Percentiles rank a stretch among this genome's conserved stretches.
phyloP scores from a whole-genome alignment of 805 yeast species.

The Monosporozyma aerobia region DNA sequence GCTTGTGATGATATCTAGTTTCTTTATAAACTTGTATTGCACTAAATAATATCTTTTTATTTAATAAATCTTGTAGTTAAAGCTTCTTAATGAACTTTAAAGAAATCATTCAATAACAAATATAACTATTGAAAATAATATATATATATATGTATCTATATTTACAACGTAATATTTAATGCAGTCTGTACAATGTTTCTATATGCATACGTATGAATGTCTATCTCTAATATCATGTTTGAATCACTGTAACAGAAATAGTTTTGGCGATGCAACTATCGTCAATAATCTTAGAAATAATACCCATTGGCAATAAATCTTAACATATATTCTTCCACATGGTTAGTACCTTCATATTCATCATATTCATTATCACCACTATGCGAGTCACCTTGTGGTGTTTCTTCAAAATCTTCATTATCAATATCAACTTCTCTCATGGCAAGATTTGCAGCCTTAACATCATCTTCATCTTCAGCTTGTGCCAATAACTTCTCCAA shows the following conservation, averaged over 20 bases:
- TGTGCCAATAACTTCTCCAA: constrained; percentile 65
- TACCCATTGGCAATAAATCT: constrained; percentile 78
- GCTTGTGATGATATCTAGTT: too few relatives aligned
- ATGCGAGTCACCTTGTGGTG: constrained; percentile 3
- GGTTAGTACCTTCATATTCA: constrained; percentile 52
- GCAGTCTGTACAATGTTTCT: background rate
- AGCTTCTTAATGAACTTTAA: background rate
- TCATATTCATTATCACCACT: constrained; percentile 18
- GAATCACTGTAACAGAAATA: background rate
- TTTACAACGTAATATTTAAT: background rate
- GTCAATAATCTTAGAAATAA: constrained; percentile 32
- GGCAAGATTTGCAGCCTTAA: constrained; percentile 82
- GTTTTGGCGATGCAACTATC: background rate
- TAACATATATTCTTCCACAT: constrained; percentile 95
- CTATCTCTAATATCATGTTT: background rate
- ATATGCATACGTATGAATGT: background rate
- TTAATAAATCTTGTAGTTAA: too few relatives aligned
- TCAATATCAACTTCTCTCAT: constrained; percentile 71
- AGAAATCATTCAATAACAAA: too few relatives aligned
- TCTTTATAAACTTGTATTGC: too few relatives aligned
- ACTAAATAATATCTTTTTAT: too few relatives aligned
- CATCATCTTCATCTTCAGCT: constrained; percentile 91
- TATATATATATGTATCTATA: background rate
- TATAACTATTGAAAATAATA: background rate
- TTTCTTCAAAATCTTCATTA: constrained; percentile 72